Percentiles rank a stretch among this genome's conserved stretches.
Conservation (phyloP, 352 stramenopile species). For the Thalassiosira exigua region DNA sequence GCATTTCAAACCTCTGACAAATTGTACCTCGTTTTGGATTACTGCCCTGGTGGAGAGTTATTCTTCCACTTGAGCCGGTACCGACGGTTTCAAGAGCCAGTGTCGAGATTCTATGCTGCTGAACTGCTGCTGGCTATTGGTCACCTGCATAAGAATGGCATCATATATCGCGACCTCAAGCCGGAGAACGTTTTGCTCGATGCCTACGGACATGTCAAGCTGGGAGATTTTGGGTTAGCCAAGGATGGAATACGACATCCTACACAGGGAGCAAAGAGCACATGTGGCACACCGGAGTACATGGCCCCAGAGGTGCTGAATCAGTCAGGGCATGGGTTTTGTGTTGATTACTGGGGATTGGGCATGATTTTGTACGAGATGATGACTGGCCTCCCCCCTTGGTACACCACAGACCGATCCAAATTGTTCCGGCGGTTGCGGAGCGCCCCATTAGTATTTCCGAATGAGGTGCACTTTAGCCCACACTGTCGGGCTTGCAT, state of each 20-base stretch:
- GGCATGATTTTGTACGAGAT: slow-evolving; percentile 91
- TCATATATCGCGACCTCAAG: slow-evolving; percentile 95
- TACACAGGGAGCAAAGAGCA: slow-evolving; percentile 52
- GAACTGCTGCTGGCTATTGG: slow-evolving; percentile 98
- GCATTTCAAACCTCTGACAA: slow-evolving; percentile 95
- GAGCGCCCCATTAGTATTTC: slow-evolving; percentile 74
- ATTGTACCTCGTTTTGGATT: slow-evolving; percentile 98
- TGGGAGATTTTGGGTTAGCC: slow-evolving; percentile 97
- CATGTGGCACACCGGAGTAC: slow-evolving; percentile 76
- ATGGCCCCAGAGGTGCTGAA: slow-evolving; percentile 86
- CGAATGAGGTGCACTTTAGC: slow-evolving; percentile 77
- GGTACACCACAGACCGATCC: slow-evolving; percentile 85
- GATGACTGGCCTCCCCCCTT: slow-evolving; percentile 86
- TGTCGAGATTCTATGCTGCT: slow-evolving; percentile 95
- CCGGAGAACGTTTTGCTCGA: slow-evolving; percentile 94
- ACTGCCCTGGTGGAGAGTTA: slow-evolving; percentile 96
- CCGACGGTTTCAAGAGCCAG: slow-evolving; percentile 92
- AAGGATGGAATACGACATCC: slow-evolving; percentile 70
- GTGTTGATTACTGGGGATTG: slow-evolving; percentile 89
- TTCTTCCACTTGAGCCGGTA: slow-evolving; percentile 93
- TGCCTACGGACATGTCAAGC: slow-evolving; percentile 91
- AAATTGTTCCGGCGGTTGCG: slow-evolving; percentile 82
- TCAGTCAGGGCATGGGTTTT: slow-evolving; percentile 86
- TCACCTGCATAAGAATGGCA: slow-evolving; percentile 93
- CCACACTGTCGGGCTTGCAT: slow-evolving; percentile 64